phyloP scores from a whole-genome alignment of 2,329 filamentous ascomycete species.

The Ophiocordyceps camponoti-leonardi region DNA sequence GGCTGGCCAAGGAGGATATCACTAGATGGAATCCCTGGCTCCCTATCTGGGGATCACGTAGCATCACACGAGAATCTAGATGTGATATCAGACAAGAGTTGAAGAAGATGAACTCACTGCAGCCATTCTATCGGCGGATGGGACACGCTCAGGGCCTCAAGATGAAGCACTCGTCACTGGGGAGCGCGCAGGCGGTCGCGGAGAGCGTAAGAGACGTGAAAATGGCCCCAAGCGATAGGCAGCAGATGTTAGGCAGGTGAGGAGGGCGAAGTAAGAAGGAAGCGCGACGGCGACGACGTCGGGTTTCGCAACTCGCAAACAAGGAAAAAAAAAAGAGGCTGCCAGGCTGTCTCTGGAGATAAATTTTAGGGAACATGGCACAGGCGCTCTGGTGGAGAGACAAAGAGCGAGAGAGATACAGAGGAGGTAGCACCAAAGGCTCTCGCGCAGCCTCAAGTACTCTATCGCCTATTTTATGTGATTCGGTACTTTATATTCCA shows the following conservation, averaged over 20 bases:
- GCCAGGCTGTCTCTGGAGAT: constrained; percentile 10
- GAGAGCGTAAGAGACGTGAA: constrained; percentile 1
- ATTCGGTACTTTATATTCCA: not conserved
- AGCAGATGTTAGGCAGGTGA: constrained; percentile 16
- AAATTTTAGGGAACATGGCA: constrained; percentile 13
- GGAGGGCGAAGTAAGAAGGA: constrained; percentile 10
- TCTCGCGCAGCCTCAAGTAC: not conserved
- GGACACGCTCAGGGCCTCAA: constrained; percentile 5
- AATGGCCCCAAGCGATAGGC: constrained; percentile 6
- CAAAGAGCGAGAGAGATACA: too few species aligned
- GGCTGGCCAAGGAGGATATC: not conserved
- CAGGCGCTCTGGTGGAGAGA: not conserved
- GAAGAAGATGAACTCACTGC: constrained; percentile 17
- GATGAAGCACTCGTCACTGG: constrained; percentile 2
- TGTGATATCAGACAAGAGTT: constrained; percentile 1
- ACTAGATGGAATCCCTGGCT: too few species aligned
- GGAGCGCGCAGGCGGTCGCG: constrained; percentile 1
- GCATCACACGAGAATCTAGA: constrained; percentile 1
- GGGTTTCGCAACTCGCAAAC: constrained; percentile 15
- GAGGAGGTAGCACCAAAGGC: not conserved
- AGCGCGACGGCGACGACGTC: constrained; percentile 12
- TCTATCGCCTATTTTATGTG: not conserved
- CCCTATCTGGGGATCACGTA: not conserved
- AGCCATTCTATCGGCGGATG: constrained; percentile 22
- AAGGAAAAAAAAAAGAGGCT: constrained; percentile 7